Evolutionary conservation across 2,329 filamentous ascomycete genomes (phyloP), one percentile per base, ranked within the genome.

Genomic region (Colletotrichum sp.): DNA sequence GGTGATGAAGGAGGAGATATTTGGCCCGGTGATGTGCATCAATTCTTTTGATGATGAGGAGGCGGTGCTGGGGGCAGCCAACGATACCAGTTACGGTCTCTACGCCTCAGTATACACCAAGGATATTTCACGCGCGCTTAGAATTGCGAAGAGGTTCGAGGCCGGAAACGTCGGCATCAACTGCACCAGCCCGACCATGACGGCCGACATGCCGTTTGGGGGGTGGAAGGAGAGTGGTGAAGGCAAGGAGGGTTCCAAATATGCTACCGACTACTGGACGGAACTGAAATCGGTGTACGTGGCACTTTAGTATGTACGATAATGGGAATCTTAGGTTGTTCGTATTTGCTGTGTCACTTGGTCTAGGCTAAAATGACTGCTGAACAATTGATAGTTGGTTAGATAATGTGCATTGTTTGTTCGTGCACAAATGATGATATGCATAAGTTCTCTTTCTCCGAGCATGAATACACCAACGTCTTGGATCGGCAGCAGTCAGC

Each of bases 11-110:
- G 91, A 93, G 77, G 92, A 93, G 76, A 87, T 93, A 1, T 94
- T 94, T 77, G 92, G 92, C 0, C 92, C 92, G 0, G 92, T 94
- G 6, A 89, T 91, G 1, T 43, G 43, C 18, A 16, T 73, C 16
- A 48, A 36, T 16, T 30, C 52, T 16, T 91, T 91, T 82, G 87
- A 87, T 76, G 85, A 83, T 0, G 89, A 90, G 76, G 86, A 87
- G 21, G 88, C 90, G 72, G 89, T 86, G 1, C 79, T 90, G 21
- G 78, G 80, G n/a, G 82, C 84, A n/a, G 89, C 89, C 6, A 91
- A 91, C 78, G 86, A 89, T 77, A 87, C 85, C 0, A 86, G 85
- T 4, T 91, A 79, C 34, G 81, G 80, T 5, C 74, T 83, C n/a
- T 65, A 28, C 67, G 67, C 72, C 10, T 57, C 67, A 10, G 36